phyloP scores from a whole-genome alignment of 768 basidiomycete genomes.

The Mycena epipterygia region DNA sequence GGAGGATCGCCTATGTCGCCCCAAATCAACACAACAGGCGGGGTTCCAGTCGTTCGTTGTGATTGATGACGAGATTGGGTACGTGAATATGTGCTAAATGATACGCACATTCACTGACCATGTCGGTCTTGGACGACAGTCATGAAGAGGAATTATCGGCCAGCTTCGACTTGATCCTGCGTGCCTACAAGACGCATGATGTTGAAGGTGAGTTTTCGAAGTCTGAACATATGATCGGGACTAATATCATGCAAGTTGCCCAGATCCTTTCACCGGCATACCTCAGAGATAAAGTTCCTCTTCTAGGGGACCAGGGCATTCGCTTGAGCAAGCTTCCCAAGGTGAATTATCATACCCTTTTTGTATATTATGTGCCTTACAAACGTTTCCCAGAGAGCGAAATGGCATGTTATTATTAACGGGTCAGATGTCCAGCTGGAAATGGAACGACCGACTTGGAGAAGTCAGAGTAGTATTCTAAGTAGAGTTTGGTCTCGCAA shows the following conservation, averaged over 20 bases:
- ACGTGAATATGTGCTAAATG: neutral
- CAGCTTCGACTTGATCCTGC: neutral
- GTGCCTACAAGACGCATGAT: neutral
- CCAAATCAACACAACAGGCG: neutral
- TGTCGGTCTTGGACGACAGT: neutral
- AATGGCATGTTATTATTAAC: neutral
- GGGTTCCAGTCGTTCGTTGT: conserved; percentile 7
- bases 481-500: too few species aligned
- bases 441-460: neutral
- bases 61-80: neutral
- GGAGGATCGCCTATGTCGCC: neutral
- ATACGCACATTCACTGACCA: neutral
- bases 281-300: neutral
- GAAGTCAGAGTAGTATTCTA: neutral
- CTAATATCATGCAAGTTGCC: neutral
- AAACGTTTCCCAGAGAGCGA: neutral
- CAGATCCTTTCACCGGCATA: neutral
- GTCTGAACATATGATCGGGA: neutral
- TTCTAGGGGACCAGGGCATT: neutral
- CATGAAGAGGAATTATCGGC: neutral
- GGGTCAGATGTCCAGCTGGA: neutral
- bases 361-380: neutral
- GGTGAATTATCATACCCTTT: neutral
- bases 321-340: neutral
- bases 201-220: neutral